Conservation (phyloP, 257 asterid species). For the Solanum medicagineum region DNA sequence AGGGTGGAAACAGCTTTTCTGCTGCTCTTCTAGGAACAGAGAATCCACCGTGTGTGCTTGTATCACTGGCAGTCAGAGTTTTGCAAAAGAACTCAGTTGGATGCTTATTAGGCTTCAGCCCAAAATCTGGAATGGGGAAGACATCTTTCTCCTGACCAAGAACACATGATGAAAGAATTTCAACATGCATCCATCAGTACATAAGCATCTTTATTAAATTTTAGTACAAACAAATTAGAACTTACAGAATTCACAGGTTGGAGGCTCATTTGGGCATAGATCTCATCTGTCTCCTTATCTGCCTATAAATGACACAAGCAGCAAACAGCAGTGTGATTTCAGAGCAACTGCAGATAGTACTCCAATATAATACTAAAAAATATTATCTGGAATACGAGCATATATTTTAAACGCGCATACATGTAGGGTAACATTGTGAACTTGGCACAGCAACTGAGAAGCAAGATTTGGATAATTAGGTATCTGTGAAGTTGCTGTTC, state of each 20-base stretch:
- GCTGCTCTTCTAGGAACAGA: slow-evolving; percentile 97
- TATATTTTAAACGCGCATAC: slow-evolving; percentile 19
- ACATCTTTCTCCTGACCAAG: slow-evolving; percentile 72
- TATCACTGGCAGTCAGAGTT: slow-evolving; percentile 91
- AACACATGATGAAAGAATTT: not conserved
- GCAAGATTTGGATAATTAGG: slow-evolving; percentile 88
- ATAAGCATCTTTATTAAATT: not conserved
- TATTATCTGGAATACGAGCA: not conserved
- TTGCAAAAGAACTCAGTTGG: slow-evolving; percentile 95
- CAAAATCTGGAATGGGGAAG: slow-evolving; percentile 76
- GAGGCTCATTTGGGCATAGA: slow-evolving; percentile 92
- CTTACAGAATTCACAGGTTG: slow-evolving; percentile 86
- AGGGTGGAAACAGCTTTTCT: slow-evolving; percentile 80
- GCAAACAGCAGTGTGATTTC: not conserved
- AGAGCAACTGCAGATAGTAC: not conserved
- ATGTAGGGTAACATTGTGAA: slow-evolving; percentile 74
- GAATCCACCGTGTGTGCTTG: slow-evolving; percentile 97
- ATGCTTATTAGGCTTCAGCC: slow-evolving; percentile 63
- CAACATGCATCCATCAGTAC: not conserved
- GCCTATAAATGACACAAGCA: slow-evolving; percentile 30
- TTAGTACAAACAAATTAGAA: not conserved
- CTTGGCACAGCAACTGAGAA: slow-evolving; percentile 84
- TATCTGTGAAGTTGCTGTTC: slow-evolving; percentile 70
- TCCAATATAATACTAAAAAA: not conserved
- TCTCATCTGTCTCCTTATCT: slow-evolving; percentile 90